Evolutionary conservation across 345 rosid species (phyloP).

Genomic region (Adansonia digitata): DNA sequence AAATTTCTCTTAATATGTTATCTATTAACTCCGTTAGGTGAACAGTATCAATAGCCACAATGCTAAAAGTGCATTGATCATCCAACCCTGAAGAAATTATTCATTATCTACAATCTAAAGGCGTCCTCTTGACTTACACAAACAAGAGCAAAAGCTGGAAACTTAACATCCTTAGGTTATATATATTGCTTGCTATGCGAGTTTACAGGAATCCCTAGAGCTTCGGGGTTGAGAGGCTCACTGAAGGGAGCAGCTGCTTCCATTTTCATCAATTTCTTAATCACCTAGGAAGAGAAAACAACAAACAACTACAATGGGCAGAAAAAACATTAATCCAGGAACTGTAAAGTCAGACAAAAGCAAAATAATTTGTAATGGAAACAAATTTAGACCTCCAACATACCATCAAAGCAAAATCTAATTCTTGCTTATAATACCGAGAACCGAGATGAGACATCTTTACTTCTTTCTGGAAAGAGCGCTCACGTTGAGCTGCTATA

Average conservation of each 20-base stretch:
- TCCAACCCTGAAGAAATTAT: not conserved
- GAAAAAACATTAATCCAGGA: not conserved
- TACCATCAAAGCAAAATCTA: slow-evolving; percentile 65
- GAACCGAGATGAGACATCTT: slow-evolving; percentile 32
- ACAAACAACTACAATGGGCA: not conserved
- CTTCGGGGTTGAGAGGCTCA: slow-evolving; percentile 87
- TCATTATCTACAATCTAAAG: not conserved
- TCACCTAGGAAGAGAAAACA: slow-evolving; percentile 39
- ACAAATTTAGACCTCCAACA: slow-evolving; percentile 15
- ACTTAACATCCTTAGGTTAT: not conserved
- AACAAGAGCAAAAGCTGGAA: not conserved
- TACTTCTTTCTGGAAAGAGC: slow-evolving; percentile 34
- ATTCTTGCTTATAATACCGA: slow-evolving; percentile 56
- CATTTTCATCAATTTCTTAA: slow-evolving; percentile 97
- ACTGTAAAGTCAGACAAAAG: not conserved
- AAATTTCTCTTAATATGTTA: not conserved
- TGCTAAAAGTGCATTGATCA: not conserved
- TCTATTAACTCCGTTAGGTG: not conserved
- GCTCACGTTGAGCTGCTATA: slow-evolving; percentile 24
- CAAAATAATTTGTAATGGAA: not conserved
- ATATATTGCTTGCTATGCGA: not conserved
- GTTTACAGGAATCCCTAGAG: slow-evolving; percentile 96
- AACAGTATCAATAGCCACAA: not conserved
- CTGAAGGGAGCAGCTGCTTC: slow-evolving; percentile 96
- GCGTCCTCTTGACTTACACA: not conserved